Percentiles rank a stretch among this genome's conserved stretches.
phyloP scores from a whole-genome alignment of 805 yeast genomes.

The Candida nonsorbophila region DNA sequence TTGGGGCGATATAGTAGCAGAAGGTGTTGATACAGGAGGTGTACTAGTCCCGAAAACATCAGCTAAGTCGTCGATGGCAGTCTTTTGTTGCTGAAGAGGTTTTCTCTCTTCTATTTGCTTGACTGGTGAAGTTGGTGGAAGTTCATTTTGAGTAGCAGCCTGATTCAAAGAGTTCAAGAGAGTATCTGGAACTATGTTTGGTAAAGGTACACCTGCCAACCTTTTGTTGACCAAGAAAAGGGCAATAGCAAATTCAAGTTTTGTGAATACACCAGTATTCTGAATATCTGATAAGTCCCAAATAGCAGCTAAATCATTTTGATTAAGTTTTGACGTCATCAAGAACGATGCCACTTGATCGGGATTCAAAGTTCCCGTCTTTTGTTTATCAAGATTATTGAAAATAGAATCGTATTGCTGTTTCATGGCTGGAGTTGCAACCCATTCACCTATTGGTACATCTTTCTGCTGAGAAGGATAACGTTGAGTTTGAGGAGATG shows the following conservation, averaged over 20 bases:
- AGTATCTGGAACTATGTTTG: slow-evolving; percentile 69
- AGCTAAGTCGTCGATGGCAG: slow-evolving; percentile 63
- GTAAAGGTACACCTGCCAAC: slow-evolving; percentile 72
- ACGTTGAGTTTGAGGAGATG: slow-evolving; percentile 8
- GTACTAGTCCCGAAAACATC: slow-evolving; percentile 37
- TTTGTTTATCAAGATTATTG: slow-evolving; percentile 65
- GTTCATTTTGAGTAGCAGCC: slow-evolving; percentile 2
- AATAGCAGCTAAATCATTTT: slow-evolving; percentile 76
- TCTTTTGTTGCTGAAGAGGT: slow-evolving; percentile 32
- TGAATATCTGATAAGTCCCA: slow-evolving; percentile 95
- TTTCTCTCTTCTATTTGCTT: slow-evolving; percentile 1
- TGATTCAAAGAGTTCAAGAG: slow-evolving; percentile 35
- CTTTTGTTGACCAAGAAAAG: slow-evolving; percentile 87
- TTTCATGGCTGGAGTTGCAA: slow-evolving; percentile 59
- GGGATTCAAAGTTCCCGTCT: slow-evolving; percentile 62
- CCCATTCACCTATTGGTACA: slow-evolving; percentile 65
- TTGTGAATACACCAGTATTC: slow-evolving; percentile 76
- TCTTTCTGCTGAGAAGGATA: slow-evolving; percentile 8
- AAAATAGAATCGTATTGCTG: slow-evolving; percentile 78
- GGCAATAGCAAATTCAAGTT: slow-evolving; percentile 85
- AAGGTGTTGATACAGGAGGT: slow-evolving; percentile 13
- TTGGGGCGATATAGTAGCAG: slow-evolving; percentile 8
- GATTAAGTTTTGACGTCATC: slow-evolving; percentile 80
- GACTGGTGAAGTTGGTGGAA: slow-evolving; percentile 2
- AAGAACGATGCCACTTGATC: slow-evolving; percentile 83